These are phyloP conservation scores for Trichophyton verrucosum DNA, from an alignment of 2,329 filamentous ascomycete genomes.

Conservation along the genomic window DNA sequence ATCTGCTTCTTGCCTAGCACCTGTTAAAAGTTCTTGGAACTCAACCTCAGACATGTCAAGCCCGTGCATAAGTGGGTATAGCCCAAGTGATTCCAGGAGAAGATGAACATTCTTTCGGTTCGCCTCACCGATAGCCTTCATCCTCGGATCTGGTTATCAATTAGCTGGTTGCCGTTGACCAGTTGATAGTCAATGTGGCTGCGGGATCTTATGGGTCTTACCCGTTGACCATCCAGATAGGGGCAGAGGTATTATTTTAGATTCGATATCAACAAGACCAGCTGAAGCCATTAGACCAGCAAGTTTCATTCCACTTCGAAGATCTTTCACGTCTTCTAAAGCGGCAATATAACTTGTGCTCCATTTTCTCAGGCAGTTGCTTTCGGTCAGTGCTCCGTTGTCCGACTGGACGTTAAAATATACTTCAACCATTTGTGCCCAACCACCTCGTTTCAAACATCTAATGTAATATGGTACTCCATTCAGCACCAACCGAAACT, in stretches of 20 bases:
- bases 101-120: constrained; percentile 28
- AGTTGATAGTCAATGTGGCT: neutral
- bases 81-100: constrained; percentile 29
- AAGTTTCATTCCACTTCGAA: constrained; percentile 50
- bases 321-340: constrained; percentile 53
- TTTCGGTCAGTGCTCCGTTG: constrained; percentile 61
- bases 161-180: constrained; percentile 14
- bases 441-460: constrained; percentile 62
- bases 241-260: constrained; percentile 52
- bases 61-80: constrained; percentile 35
- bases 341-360: constrained; percentile 52
- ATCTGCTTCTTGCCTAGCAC: constrained; percentile 28
- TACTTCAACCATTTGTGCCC: constrained; percentile 80
- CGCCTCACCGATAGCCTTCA: constrained; percentile 31
- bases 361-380: constrained; percentile 54
- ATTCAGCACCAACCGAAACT: neutral
- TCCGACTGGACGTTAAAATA: constrained; percentile 78
- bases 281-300: constrained; percentile 46
- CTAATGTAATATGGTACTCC: constrained; percentile 21
- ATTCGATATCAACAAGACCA: constrained; percentile 58
- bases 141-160: constrained; percentile 27
- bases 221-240: constrained; percentile 58
- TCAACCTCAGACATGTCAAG: constrained; percentile 30
- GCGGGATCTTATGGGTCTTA: constrained; percentile 28
- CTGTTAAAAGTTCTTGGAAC: constrained; percentile 26